A percentile compares a stretch with the other conserved stretches of the same genome.
phyloP scores from a whole-genome alignment of 495 filamentous ascomycete species.

The Antarctomyces pellizariae region DNA sequence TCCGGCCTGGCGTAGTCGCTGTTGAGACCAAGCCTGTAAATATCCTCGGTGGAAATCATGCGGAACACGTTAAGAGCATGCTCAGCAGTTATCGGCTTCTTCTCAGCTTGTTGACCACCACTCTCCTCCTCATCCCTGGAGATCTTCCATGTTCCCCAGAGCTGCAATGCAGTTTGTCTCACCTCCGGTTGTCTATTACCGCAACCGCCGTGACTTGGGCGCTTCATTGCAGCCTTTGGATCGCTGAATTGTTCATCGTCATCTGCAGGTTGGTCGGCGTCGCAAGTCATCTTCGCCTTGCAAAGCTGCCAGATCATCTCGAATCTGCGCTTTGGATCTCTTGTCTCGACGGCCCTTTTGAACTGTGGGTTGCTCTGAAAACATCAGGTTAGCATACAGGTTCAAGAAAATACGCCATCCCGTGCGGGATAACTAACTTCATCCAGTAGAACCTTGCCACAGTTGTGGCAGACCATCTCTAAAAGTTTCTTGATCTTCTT shows the following conservation, averaged over 20 bases:
- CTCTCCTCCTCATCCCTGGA: slow-evolving; percentile 44
- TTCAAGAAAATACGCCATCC: slow-evolving; percentile 21
- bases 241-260: slow-evolving; percentile 34
- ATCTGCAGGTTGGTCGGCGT: slow-evolving; percentile 38
- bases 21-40: slow-evolving; percentile 70
- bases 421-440: slow-evolving; percentile 47
- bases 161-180: slow-evolving; percentile 58
- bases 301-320: slow-evolving; percentile 70
- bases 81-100: slow-evolving; percentile 61
- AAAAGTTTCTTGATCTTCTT: slow-evolving; percentile 95
- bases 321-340: slow-evolving; percentile 86
- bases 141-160: slow-evolving; percentile 61
- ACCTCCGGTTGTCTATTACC: slow-evolving; percentile 78
- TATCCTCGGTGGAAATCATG: slow-evolving; percentile 55
- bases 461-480: slow-evolving; percentile 95
- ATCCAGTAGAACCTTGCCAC: slow-evolving; percentile 83
- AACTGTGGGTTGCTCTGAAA: slow-evolving; percentile 63
- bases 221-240: slow-evolving; percentile 20
- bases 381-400: slow-evolving; percentile 37
- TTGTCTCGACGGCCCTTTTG: slow-evolving; percentile 49
- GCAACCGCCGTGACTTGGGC: slow-evolving; percentile 67
- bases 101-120: slow-evolving; percentile 46
- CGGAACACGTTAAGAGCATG: slow-evolving; percentile 68
- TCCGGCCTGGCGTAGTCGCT: slow-evolving; percentile 85
- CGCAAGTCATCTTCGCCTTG: slow-evolving; percentile 66